These are phyloP conservation scores for Tylopilus rubrobrunneus DNA, from an alignment of 768 basidiomycete genomes.

Conservation along the genomic window DNA sequence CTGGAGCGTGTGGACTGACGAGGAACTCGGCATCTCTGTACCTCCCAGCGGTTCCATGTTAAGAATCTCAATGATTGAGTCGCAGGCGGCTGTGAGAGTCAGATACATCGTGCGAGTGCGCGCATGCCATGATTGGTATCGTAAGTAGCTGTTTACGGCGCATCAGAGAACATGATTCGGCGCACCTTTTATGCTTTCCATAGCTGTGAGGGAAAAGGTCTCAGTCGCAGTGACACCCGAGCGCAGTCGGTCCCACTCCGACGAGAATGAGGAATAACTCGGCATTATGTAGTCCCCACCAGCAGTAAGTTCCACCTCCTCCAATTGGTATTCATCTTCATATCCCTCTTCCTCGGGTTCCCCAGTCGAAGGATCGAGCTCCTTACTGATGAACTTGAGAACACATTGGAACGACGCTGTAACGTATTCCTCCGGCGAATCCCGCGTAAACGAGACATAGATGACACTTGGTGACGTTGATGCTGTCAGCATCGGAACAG, in stretches of 20 bases:
- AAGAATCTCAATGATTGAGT: conserved; percentile 92
- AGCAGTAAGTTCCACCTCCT: conserved; percentile 91
- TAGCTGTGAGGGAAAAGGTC: conserved; percentile 87
- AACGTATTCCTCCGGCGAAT: conserved; percentile 70
- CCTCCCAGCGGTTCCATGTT: conserved; percentile 98
- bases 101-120: conserved; percentile 10
- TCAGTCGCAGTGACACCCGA: conserved; percentile 78
- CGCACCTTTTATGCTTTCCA: conserved; percentile 92
- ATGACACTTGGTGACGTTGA: conserved; percentile 77
- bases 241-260: conserved; percentile 93
- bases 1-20: conserved; percentile 91
- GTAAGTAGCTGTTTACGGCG: conserved; percentile 13
- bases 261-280: conserved; percentile 86
- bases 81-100: conserved; percentile 73
- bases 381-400: conserved; percentile 95
- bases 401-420: conserved; percentile 85
- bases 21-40: conserved; percentile 73
- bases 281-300: conserved; percentile 94
- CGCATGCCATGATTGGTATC: conserved; percentile 14
- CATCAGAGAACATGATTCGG: conserved; percentile 13
- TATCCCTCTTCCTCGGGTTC: conserved; percentile 99
- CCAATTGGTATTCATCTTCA: conserved; percentile 96
- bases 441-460: conserved; percentile 92
- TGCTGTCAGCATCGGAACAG: conserved; percentile 64
- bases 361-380: conserved; percentile 92